A percentile compares a stretch with the other conserved stretches of the same genome.
Conservation (phyloP, 192 early-diverging fungal genomes). For the Entophlyctis luteolus region DNA sequence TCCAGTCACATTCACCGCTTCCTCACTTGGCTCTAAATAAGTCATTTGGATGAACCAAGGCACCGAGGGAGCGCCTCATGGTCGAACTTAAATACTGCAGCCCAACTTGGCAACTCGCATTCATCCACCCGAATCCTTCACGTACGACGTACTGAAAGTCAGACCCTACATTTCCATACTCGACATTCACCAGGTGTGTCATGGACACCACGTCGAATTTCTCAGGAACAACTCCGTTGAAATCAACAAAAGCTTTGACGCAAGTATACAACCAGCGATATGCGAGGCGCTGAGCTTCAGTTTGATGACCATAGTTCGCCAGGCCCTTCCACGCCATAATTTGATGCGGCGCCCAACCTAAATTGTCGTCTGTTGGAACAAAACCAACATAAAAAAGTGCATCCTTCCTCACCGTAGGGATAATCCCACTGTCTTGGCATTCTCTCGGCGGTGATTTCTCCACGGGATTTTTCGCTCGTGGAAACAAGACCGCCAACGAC, state of each 20-base stretch:
- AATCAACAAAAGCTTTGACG: conserved; percentile 91
- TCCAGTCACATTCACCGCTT: too few species aligned
- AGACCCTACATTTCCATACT: conserved; percentile 63
- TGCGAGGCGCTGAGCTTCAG: conserved; percentile 69
- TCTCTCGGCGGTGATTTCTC: conserved; percentile 66
- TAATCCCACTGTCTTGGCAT: conserved; percentile 95
- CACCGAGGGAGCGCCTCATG: not conserved
- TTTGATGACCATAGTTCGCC: conserved; percentile 72
- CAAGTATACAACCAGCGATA: conserved; percentile 97
- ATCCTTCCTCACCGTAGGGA: conserved; percentile 32
- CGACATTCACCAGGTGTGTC: conserved; percentile 86
- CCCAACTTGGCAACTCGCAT: conserved; percentile 66
- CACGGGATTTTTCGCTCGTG: conserved; percentile 88
- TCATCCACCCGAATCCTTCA: conserved; percentile 99
- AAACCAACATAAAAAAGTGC: not conserved
- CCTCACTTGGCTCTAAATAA: too few species aligned
- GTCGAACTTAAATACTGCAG: too few species aligned
- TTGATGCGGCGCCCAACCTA: conserved; percentile 97
- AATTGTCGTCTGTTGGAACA: not conserved
- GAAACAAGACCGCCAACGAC: conserved; percentile 86
- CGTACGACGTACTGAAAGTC: conserved; percentile 91
- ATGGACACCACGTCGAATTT: conserved; percentile 94
- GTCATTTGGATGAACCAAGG: not conserved
- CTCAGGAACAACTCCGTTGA: conserved; percentile 92
- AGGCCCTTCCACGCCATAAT: conserved; percentile 94